Evolutionary conservation across 2,329 filamentous ascomycete species (phyloP), one percentile per base, ranked within the genome.

Genomic region (Aspergillus jensenii): DNA sequence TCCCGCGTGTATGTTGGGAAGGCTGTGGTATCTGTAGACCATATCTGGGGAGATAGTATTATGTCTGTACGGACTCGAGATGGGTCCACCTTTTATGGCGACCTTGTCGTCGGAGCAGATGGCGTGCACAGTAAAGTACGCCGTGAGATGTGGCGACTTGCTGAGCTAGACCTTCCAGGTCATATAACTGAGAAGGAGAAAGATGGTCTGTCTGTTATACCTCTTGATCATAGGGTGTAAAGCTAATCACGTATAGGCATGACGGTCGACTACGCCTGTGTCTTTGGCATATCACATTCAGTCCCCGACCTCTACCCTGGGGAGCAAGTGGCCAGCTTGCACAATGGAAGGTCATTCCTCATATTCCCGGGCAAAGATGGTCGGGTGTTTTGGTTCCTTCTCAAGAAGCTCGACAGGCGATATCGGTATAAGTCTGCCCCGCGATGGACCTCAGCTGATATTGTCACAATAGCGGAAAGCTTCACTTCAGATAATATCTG

Each of bases 31-130:
- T 61, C 58, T 3, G 65, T 78, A 19, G 59, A 68, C 1, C 59
- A 63, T 31, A 31, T 31, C 27, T 31, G 27, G 6, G 46, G 65
- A 0, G 48, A 63, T 8, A 65, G 64, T 3, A 71, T 71, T 1
- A 57, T 2, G 75, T 75, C 15, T 59, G 61, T 5, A 74, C 70
- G 33, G 59, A 56, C 0, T 31, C 27, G 27, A 31, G 73, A 78
- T 58, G 76, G 76, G 1, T 65, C 67, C 2, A 23, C 65, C 0
- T 74, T 74, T 57, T 19, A 65, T 0, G 77, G 75, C 0, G 64
- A 74, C 52, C 56, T 81, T n/a, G 63, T 77, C 7, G 65, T 78
- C 14, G 78, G 76, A 8, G 75, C 76, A 5, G 78, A 80, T 54
- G 77, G 78, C 14, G 72, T 75, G 1, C 73, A 77, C 58, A 79